phyloP scores from a whole-genome alignment of 2,329 filamentous ascomycete species.

The Fusarium heterosporum region DNA sequence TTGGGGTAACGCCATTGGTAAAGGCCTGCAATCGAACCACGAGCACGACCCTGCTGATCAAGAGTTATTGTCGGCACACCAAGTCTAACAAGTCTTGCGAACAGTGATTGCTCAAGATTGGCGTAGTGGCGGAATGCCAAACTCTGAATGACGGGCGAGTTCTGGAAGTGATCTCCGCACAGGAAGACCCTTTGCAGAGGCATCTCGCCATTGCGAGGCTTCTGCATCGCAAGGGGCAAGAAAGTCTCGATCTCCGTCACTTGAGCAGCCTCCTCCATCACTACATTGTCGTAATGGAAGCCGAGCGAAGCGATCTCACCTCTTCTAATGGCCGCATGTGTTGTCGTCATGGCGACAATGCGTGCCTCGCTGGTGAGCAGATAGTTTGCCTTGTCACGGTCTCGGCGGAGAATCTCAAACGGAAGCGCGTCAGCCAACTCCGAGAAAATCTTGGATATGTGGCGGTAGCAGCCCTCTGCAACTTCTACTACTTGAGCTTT shows the following conservation, averaged over 20 bases:
- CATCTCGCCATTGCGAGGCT: slow-evolving; percentile 76
- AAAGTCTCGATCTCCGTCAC: slow-evolving; percentile 98
- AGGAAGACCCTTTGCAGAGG: slow-evolving; percentile 89
- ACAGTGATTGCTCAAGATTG: slow-evolving; percentile 95
- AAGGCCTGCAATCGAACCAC: slow-evolving; percentile 86
- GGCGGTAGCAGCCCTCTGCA: slow-evolving; percentile 85
- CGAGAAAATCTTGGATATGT: slow-evolving; percentile 89
- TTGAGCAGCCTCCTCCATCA: slow-evolving; percentile 99
- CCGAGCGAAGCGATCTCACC: slow-evolving; percentile 91
- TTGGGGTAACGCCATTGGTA: slow-evolving; percentile 94
- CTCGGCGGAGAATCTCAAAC: slow-evolving; percentile 90
- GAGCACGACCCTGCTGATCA: slow-evolving; percentile 92
- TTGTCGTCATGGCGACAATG: slow-evolving; percentile 98
- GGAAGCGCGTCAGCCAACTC: slow-evolving; percentile 93
- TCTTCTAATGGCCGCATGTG: slow-evolving; percentile 93
- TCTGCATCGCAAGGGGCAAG: slow-evolving; percentile 93
- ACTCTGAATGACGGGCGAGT: slow-evolving; percentile 95
- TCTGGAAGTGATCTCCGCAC: slow-evolving; percentile 95
- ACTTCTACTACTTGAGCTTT: slow-evolving; percentile 79
- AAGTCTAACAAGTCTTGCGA: slow-evolving; percentile 88
- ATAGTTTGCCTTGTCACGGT: slow-evolving; percentile 95
- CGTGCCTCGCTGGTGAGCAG: slow-evolving; percentile 95
- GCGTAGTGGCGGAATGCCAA: slow-evolving; percentile 94
- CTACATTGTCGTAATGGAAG: slow-evolving; percentile 96
- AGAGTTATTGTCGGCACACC: slow-evolving; percentile 92